Conservation (phyloP, 306 rosid genomes). For the Cucumis melo region DNA sequence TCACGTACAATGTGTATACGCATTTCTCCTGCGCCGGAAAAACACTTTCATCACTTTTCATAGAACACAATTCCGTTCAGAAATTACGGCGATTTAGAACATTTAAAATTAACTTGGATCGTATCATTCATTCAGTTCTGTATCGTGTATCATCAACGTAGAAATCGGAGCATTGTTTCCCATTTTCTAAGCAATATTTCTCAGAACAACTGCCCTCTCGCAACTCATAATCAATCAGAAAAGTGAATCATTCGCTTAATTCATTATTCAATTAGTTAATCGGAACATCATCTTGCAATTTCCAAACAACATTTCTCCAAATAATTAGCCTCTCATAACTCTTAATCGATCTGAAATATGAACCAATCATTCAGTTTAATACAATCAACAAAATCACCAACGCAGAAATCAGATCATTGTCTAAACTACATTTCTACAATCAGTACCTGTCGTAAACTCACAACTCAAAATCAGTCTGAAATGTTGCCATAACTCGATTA, state of each 20-base stretch:
- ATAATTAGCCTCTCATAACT: neutral
- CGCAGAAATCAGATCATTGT: neutral
- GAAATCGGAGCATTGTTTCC: neutral
- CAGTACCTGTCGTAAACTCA: neutral
- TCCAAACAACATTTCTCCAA: neutral
- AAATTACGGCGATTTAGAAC: neutral
- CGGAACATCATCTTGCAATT: neutral
- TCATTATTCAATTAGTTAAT: neutral
- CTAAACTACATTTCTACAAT: neutral
- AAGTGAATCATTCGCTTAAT: neutral
- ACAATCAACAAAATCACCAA: neutral
- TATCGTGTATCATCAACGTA: neutral
- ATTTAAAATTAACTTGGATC: neutral
- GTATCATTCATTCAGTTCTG: neutral
- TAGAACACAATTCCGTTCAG: neutral
- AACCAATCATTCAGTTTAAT: neutral
- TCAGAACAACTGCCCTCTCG: neutral
- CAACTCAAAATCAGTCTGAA: neutral
- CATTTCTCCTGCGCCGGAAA: neutral
- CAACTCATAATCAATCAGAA: neutral
- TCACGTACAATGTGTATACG: slow-evolving; percentile 1
- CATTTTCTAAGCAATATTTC: neutral
- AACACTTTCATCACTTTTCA: neutral
- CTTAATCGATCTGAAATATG: neutral
- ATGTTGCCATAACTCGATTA: neutral